Conservation (phyloP, 805 yeast genomes). For the Ogataea saltuana region DNA sequence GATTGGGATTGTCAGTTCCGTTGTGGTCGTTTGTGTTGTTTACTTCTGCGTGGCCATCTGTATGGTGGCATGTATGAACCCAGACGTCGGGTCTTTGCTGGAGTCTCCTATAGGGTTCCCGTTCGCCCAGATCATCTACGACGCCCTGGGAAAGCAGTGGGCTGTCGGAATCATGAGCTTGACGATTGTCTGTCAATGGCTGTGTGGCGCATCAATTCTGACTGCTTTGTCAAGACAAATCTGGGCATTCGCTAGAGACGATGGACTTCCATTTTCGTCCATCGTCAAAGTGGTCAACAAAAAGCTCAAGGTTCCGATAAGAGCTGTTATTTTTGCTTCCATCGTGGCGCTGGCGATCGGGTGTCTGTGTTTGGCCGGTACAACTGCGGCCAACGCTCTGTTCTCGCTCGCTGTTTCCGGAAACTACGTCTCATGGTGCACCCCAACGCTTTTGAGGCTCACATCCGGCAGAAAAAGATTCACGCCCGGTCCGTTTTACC, state of each 20-base stretch:
- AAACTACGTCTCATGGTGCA: constrained; percentile 61
- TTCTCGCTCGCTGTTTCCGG: constrained; percentile 65
- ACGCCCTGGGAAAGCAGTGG: constrained; percentile 63
- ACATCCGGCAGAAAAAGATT: constrained; percentile 51
- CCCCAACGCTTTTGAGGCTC: constrained; percentile 54
- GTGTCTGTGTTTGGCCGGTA: constrained; percentile 54
- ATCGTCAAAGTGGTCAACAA: constrained; percentile 58
- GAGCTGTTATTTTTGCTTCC: constrained; percentile 62
- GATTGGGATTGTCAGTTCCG: constrained; percentile 60
- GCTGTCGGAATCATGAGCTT: constrained; percentile 61
- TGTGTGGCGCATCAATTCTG: constrained; percentile 63
- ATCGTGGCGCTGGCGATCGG: constrained; percentile 51
- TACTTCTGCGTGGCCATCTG: constrained; percentile 59
- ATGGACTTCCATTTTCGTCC: constrained; percentile 64
- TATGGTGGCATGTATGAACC: constrained; percentile 54
- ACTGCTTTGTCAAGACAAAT: constrained; percentile 68
- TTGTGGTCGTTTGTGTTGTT: constrained; percentile 52
- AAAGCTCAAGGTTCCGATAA: constrained; percentile 56
- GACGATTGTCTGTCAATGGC: constrained; percentile 57
- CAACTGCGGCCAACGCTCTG: constrained; percentile 62
- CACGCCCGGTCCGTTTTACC: constrained; percentile 66
- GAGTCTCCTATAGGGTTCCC: constrained; percentile 54
- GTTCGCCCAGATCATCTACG: constrained; percentile 61
- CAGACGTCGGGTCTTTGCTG: constrained; percentile 43
- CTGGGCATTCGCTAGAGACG: constrained; percentile 76